A percentile compares a stretch with the other conserved stretches of the same genome.
phyloP scores from a whole-genome alignment of 768 basidiomycete species.

The Agrocybe praecox region DNA sequence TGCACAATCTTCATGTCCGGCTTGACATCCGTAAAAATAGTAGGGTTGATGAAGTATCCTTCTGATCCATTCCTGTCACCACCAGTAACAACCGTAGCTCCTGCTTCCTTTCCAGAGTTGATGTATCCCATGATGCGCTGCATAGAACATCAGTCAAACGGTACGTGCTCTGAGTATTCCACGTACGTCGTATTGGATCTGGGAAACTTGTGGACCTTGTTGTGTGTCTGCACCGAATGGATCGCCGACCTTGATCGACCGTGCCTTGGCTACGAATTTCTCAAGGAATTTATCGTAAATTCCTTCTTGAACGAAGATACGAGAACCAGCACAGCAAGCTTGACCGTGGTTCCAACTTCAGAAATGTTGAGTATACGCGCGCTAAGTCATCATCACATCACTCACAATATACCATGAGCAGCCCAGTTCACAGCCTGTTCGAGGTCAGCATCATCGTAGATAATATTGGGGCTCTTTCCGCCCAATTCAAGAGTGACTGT shows the following conservation, averaged over 20 bases:
- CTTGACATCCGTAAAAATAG: conserved; percentile 69
- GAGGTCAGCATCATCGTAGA: conserved; percentile 75
- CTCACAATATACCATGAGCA: conserved; percentile 72
- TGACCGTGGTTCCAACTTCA: conserved; percentile 50
- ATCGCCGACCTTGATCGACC: conserved; percentile 56
- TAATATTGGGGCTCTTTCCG: conserved; percentile 71
- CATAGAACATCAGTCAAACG: neutral
- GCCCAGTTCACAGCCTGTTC: conserved; percentile 78
- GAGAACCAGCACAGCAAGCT: conserved; percentile 78
- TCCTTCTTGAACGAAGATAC: conserved; percentile 77
- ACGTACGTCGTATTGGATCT: conserved; percentile 66
- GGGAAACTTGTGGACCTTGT: conserved; percentile 75
- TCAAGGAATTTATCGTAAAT: conserved; percentile 81
- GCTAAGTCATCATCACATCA: conserved; percentile 64
- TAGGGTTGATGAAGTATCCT: conserved; percentile 73
- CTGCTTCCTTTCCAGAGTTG: conserved; percentile 68
- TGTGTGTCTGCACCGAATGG: conserved; percentile 57
- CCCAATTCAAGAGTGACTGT: conserved; percentile 83
- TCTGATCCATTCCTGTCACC: conserved; percentile 55
- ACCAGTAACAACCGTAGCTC: conserved; percentile 67
- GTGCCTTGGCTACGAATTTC: conserved; percentile 50
- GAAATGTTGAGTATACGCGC: conserved; percentile 42
- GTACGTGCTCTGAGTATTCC: neutral
- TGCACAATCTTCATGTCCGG: conserved; percentile 75
- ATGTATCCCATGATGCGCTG: conserved; percentile 85